Conservation (phyloP, 2,329 filamentous ascomycete species). For the Fusarium setosum region DNA sequence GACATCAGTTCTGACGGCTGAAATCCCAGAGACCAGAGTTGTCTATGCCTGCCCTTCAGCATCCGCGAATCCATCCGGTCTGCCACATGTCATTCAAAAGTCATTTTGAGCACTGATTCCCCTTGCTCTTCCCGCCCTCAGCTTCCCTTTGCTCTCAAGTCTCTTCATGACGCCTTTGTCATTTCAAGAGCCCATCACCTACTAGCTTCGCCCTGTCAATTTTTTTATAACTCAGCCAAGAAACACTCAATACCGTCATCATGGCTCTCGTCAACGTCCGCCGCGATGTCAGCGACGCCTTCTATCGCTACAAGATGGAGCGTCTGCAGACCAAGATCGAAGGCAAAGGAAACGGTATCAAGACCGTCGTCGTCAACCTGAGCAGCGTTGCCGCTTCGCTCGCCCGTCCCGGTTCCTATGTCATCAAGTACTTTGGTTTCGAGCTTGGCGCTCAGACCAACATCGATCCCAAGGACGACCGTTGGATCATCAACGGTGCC, state of each 20-base stretch:
- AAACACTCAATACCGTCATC: conserved; percentile 61
- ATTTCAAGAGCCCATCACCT: conserved; percentile 28
- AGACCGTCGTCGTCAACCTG: conserved; percentile 96
- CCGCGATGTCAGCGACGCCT: conserved; percentile 96
- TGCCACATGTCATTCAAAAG: conserved; percentile 67
- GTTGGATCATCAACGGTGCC: conserved; percentile 99
- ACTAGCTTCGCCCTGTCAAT: conserved; percentile 32
- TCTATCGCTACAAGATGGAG: conserved; percentile 99
- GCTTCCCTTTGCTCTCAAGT: conserved; percentile 45
- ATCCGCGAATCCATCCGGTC: conserved; percentile 59
- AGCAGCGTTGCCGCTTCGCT: conserved; percentile 93
- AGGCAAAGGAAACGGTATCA: conserved; percentile 99
- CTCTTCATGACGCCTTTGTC: conserved; percentile 55
- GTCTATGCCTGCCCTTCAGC: conserved; percentile 69
- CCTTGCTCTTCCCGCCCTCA: conserved; percentile 54
- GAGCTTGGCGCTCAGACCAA: conserved; percentile 99
- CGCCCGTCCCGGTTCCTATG: conserved; percentile 89
- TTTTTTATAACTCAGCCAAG: conserved; percentile 28
- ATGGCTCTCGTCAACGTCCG: conserved; percentile 99
- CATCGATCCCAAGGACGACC: conserved; percentile 95
- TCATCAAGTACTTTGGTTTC: conserved; percentile 99
- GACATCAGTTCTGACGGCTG: conserved; percentile 95
- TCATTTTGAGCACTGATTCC: conserved; percentile 66
- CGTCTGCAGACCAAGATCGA: conserved; percentile 98
- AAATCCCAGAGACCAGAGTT: conserved; percentile 59